Percentiles rank a stretch among this genome's conserved stretches.
Evolutionary conservation across 2,329 filamentous ascomycete species (phyloP).

Genomic region (Nemania sp.): DNA sequence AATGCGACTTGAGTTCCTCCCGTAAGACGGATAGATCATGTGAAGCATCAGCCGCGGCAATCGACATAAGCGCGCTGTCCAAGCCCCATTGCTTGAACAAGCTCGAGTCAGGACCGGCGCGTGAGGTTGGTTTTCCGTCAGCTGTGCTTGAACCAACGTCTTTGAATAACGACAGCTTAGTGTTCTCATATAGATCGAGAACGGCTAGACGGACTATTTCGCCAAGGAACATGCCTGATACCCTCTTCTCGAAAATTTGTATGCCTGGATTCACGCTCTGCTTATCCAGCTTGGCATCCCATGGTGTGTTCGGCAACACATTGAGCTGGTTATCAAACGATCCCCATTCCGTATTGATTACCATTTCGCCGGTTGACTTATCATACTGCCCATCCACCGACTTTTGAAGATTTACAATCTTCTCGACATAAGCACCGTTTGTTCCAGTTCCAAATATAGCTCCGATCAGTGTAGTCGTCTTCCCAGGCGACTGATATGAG

Average conservation of each 20-base stretch:
- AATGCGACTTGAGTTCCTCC: constrained; percentile 74
- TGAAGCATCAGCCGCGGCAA: constrained; percentile 79
- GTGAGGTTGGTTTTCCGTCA: constrained; percentile 70
- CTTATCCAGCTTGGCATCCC: constrained; percentile 77
- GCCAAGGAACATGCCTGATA: constrained; percentile 97
- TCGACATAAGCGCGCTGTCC: constrained; percentile 87
- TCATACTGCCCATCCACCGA: constrained; percentile 72
- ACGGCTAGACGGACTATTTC: constrained; percentile 85
- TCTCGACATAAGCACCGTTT: constrained; percentile 97
- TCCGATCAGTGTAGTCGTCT: constrained; percentile 84
- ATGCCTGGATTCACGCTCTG: constrained; percentile 88
- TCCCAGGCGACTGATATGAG: constrained; percentile 89
- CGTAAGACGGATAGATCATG: constrained; percentile 73
- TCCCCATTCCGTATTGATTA: constrained; percentile 98
- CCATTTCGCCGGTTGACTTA: constrained; percentile 85
- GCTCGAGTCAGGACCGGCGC: constrained; percentile 64
- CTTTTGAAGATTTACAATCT: constrained; percentile 83
- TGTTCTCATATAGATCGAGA: constrained; percentile 70
- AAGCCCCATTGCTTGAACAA: constrained; percentile 85
- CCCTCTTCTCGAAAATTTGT: constrained; percentile 98
- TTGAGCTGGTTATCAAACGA: constrained; percentile 94
- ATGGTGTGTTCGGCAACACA: constrained; percentile 82
- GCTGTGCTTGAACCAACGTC: constrained; percentile 74
- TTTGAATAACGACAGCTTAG: constrained; percentile 71
- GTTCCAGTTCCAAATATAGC: constrained; percentile 98